Percentiles rank a stretch among this genome's conserved stretches.
Evolutionary conservation across 2,329 filamentous ascomycete species (phyloP).

Genomic region (Botrytis fabae): DNA sequence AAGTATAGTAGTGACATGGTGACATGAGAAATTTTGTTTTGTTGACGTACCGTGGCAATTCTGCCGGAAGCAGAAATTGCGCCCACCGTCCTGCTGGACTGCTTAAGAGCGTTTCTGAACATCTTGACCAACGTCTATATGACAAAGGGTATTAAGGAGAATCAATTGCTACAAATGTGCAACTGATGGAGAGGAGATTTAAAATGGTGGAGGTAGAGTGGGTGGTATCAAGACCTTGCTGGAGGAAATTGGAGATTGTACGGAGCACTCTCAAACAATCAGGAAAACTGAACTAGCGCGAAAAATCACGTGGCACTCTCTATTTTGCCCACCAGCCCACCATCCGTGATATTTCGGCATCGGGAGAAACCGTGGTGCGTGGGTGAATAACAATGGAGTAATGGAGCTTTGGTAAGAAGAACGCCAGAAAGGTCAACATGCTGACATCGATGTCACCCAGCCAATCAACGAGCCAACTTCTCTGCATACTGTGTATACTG

Average conservation of each 20-base stretch:
- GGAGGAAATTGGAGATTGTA: conserved; percentile 26
- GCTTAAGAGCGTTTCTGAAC: conserved; percentile 98
- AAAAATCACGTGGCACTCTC: conserved; percentile 7
- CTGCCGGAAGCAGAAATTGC: conserved; percentile 89
- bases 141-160: conserved; percentile 52
- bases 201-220: conserved; percentile 38
- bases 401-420: neutral
- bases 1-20: conserved; percentile 39
- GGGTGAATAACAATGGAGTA: neutral
- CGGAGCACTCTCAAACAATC: conserved; percentile 10
- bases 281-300: conserved; percentile 24
- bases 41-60: conserved; percentile 87
- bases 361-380: conserved; percentile 20
- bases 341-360: conserved; percentile 16
- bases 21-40: conserved; percentile 44
- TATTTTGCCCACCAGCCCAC: neutral
- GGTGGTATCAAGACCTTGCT: conserved; percentile 38
- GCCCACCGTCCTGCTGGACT: conserved; percentile 92
- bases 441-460: neutral
- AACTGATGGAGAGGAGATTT: conserved; percentile 65
- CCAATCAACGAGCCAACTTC: neutral
- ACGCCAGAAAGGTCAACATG: too few species aligned
- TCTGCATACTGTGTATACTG: too few species aligned
- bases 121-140: conserved; percentile 64
- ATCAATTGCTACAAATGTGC: conserved; percentile 67